A percentile compares a stretch with the other conserved stretches of the same genome.
phyloP scores from a whole-genome alignment of 306 rosid genomes.

The Medicago arabica region DNA sequence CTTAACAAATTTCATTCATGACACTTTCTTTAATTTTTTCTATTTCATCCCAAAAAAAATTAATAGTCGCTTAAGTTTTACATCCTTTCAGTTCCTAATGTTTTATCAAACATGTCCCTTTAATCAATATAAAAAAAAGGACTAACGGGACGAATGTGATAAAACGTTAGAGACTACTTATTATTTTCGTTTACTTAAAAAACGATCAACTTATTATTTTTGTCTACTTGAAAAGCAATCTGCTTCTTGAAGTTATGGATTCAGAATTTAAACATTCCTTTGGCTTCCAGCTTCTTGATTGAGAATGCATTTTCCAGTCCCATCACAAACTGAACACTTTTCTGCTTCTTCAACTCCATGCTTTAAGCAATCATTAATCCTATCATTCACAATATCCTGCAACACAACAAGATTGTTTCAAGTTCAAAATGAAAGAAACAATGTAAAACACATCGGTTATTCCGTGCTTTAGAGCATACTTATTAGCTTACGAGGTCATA shows the following conservation, averaged over 20 bases:
- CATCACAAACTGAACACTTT: conserved; percentile 82
- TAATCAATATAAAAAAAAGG: too few species aligned
- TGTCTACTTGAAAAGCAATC: neutral
- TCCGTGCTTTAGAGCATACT: neutral
- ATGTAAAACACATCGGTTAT: neutral
- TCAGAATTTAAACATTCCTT: conserved; percentile 21
- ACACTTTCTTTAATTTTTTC: too few species aligned
- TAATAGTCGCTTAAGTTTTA: too few species aligned
- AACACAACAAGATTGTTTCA: conserved; percentile 29
- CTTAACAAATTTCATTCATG: too few species aligned
- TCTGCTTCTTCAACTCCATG: conserved; percentile 77
- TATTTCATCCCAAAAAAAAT: too few species aligned
- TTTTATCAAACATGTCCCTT: too few species aligned
- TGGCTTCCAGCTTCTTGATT: conserved; percentile 27
- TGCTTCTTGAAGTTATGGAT: conserved; percentile 14
- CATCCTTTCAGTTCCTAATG: too few species aligned
- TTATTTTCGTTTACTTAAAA: neutral
- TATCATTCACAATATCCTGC: conserved; percentile 88
- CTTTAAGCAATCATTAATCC: conserved; percentile 78
- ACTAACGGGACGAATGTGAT: neutral
- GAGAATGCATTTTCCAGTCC: conserved; percentile 51
- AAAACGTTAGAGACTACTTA: neutral
- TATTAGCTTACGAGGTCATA: neutral
- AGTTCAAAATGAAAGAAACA: conserved; percentile 33
- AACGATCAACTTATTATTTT: too few species aligned